Percentiles rank a stretch among this genome's conserved stretches.
Conservation (phyloP, 768 basidiomycete genomes). For the Naganishia randhawae region DNA sequence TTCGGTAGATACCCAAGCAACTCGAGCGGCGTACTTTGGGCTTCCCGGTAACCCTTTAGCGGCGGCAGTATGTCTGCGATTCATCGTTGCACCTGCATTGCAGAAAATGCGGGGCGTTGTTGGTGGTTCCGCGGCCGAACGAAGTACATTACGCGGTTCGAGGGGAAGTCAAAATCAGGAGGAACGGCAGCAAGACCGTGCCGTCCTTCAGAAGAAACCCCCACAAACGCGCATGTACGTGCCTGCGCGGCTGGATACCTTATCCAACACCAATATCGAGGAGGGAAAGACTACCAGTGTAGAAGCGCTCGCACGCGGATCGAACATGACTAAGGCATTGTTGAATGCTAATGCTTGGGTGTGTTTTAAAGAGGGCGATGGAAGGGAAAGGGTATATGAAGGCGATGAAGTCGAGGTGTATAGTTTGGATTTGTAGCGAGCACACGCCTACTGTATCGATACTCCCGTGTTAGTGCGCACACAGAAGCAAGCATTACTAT, state of each 20-base stretch:
- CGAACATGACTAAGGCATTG: conserved; percentile 22
- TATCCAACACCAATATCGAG: not conserved
- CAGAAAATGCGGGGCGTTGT: conserved; percentile 2
- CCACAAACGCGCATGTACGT: conserved; percentile 13
- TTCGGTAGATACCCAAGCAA: not conserved
- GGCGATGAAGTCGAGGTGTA: conserved; percentile 11
- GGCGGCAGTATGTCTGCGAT: conserved; percentile 23
- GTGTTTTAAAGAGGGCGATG: conserved; percentile 22
- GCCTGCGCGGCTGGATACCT: not conserved
- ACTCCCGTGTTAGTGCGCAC: not conserved
- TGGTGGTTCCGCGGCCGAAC: not conserved
- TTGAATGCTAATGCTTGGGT: conserved; percentile 24
- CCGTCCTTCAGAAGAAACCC: not conserved
- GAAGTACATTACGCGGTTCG: not conserved
- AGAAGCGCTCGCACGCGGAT: conserved; percentile 23
- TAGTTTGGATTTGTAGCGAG: not conserved
- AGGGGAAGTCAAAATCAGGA: not conserved
- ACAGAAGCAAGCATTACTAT: not conserved
- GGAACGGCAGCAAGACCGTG: not conserved
- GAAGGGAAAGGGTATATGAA: not conserved
- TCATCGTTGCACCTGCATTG: conserved; percentile 21
- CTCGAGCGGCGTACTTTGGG: conserved; percentile 21
- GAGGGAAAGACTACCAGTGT: conserved; percentile 7
- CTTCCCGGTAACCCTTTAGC: conserved; percentile 26
- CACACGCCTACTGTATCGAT: not conserved